Base-by-base conservation (phyloP, 768 basidiomycete genomes). In the Lentinula guzmanii region DNA sequence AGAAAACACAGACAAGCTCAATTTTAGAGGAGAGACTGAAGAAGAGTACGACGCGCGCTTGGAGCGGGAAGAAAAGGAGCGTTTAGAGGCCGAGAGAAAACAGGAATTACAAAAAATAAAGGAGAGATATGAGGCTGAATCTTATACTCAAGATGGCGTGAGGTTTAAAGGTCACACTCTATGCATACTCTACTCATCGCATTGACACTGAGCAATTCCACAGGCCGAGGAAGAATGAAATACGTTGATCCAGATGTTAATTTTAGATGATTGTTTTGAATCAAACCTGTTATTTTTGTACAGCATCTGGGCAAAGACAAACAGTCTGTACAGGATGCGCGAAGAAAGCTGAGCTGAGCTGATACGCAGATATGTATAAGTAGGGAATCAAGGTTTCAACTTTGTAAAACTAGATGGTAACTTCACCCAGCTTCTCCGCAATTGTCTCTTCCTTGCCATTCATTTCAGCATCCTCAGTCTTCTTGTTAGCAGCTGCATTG, bases 41-140 rank as follows among this genome's bases (percentile, higher is more conserved):
- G 89, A 89, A 69, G 86, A 88, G 68, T 89, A 91, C 63, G 88
- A 88, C 66, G 81, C 81, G 1, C 75, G 86, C 37, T 70, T 90
- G 53, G 87, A 89, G 68, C 74, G 83, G 43, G 86, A 89, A 68
- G 89, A 90, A 71, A 77, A 77, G 11, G 85, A 86, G 65, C 76
- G 87, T 48, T 59, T 82, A 0, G 83, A 79, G 64, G 76, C 72
- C 7, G 77, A 74, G 41, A 77, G 77, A 62, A 77, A 72, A 64
- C 72, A 66, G 50, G 80, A 86, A 62, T 68, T 90, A 33, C 79
- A 82, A 64, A 72, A 76, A 39, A 68, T 86, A 50, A 82, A 77
- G 62, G 71, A 72, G 59, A 70, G 68, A 18, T 71, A 74, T 50
- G 77, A 74, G 43, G 70, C 71, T 37, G 70, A 72, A 33, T 62